Percentiles rank a stretch among this genome's conserved stretches.
These are phyloP conservation scores for Lonicera japonica DNA, from an alignment of 129 eudicot genomes.

Conservation along the genomic window DNA sequence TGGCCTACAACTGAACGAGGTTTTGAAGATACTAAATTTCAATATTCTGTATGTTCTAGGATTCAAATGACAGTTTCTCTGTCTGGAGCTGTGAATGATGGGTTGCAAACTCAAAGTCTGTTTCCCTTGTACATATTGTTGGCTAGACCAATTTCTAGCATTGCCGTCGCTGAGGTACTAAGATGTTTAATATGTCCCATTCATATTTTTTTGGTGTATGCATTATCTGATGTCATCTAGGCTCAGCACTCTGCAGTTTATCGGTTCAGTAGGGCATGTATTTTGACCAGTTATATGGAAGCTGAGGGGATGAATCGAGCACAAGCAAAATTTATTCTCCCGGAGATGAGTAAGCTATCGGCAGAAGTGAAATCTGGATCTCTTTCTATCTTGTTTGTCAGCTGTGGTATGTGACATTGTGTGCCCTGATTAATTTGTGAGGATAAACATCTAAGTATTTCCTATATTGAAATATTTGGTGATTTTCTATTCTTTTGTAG, in stretches of 20 bases:
- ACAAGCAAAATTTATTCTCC: constrained; percentile 61
- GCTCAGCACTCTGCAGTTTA: constrained; percentile 61
- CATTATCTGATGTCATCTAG: constrained; percentile 22
- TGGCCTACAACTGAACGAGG: background rate
- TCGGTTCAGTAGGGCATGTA: constrained; percentile 47
- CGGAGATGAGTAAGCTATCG: constrained; percentile 68
- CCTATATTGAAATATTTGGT: background rate
- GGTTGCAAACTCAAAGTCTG: constrained; percentile 34
- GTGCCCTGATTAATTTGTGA: background rate
- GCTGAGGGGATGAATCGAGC: constrained; percentile 26
- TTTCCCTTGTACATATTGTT: constrained; percentile 72
- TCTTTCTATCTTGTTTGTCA: constrained; percentile 60
- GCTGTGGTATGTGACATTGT: constrained; percentile 60
- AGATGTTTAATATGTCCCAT: background rate
- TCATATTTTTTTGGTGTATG: constrained; percentile 7
- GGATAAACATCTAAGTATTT: background rate
- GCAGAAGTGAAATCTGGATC: constrained; percentile 56
- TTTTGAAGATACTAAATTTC: constrained; percentile 12
- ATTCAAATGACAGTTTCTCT: constrained; percentile 64
- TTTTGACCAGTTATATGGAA: constrained; percentile 37
- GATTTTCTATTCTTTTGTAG: constrained; percentile 26
- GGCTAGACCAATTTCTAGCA: constrained; percentile 52
- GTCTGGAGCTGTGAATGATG: constrained; percentile 40
- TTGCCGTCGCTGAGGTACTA: constrained; percentile 50
- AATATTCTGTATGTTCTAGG: constrained; percentile 36